Base-by-base conservation (phyloP, 2,329 filamentous ascomycete species). In the Aureobasidium sp. region DNA sequence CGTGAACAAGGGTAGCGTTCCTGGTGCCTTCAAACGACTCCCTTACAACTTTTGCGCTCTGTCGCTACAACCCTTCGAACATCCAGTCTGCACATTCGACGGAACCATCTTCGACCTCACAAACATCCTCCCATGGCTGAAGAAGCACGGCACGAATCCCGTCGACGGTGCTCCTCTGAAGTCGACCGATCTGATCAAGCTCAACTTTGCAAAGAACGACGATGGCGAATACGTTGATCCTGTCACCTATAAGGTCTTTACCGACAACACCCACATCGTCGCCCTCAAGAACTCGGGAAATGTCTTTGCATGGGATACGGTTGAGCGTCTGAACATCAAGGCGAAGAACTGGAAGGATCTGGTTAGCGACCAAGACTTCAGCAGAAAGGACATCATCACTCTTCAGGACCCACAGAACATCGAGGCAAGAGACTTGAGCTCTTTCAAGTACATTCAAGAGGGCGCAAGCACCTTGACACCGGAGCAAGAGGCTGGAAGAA, bases 1-100 rank as follows among this genome's bases (percentile, higher is more conserved):
- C 59, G 82, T 84, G 78, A 87, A 76, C 77, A 90, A 81, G 79
- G 85, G 74, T 70, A 85, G 78, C 27, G 79, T 79, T 55, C 87
- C 88, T 69, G 86, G 88, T 56, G 87, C 88, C 43, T 98, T 98
- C 84, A 93, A 92, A 75, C 92, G 94, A 53, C 88, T 99, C 1
- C 96, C 97, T 36, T 99, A 97, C 88, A 98, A 98, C 85, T 98
- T 96, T 82, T 99, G 96, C 87, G 94, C 96, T 68, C 91, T 97
- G 45, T 97, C 93, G 67, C 90, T 99, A 40, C 96, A 98, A 76
- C 97, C 97, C 10, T 99, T 98, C 83, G 89, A 91, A 75, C 93
- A 97, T 75, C 95, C 96, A 7, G 96, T 99, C 42, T 99, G 96
- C 84, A 98, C 95, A 1, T 76, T 87, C 4, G 86, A 92, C 48